phyloP scores from a whole-genome alignment of 176 grass and related monocot genomes.

The Guadua angustifolia region DNA sequence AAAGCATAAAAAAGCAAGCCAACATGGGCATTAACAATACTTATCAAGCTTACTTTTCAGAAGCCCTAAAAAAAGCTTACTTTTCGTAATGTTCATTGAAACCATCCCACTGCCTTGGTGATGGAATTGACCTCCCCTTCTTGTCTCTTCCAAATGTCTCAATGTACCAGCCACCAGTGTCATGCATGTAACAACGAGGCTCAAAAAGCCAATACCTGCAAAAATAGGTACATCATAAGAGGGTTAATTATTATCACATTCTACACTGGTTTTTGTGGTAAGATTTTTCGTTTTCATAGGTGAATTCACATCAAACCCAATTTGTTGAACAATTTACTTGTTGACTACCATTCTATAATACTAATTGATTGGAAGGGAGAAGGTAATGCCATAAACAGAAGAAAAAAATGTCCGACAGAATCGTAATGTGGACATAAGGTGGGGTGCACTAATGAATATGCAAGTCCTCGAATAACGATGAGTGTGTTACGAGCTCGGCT shows the following conservation, averaged over 20 bases:
- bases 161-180: slow-evolving; percentile 93
- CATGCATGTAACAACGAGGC: slow-evolving; percentile 89
- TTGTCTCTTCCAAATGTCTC: slow-evolving; percentile 87
- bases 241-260: not conserved
- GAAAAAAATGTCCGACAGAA: not conserved
- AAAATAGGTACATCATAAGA: slow-evolving; percentile 28
- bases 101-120: slow-evolving; percentile 82
- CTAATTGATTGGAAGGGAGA: not conserved
- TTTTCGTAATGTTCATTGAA: slow-evolving; percentile 70
- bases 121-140: slow-evolving; percentile 67
- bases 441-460: not conserved
- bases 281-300: not conserved
- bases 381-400: not conserved
- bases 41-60: slow-evolving; percentile 70
- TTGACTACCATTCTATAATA: not conserved
- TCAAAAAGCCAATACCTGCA: slow-evolving; percentile 97
- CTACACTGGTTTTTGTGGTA: not conserved
- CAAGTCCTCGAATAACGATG: not conserved
- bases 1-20: slow-evolving; percentile 10
- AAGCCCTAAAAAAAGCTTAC: slow-evolving; percentile 44
- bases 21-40: slow-evolving; percentile 6
- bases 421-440: not conserved
- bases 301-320: not conserved
- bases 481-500: no score
- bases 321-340: not conserved